phyloP scores from a whole-genome alignment of 2,329 filamentous ascomycete species.

The Helicocarpus griseus region DNA sequence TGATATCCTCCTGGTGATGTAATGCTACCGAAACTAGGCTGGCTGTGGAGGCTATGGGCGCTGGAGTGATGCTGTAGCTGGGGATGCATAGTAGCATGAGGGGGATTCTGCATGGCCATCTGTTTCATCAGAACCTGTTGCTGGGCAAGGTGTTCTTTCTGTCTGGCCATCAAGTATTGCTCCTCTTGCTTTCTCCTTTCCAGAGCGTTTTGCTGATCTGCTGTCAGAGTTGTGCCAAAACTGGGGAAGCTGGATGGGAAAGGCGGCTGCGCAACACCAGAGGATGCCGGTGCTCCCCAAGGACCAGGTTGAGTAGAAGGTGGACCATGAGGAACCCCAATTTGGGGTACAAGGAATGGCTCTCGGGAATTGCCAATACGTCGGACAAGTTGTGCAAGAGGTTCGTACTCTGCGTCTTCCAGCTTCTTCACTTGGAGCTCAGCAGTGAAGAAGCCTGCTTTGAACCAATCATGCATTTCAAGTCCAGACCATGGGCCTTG shows the following conservation, averaged over 20 bases:
- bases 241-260: conserved; percentile 90
- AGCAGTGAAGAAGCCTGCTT: conserved; percentile 92
- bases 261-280: conserved; percentile 66
- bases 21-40: conserved; percentile 93
- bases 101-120: conserved; percentile 53
- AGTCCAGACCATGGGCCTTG: conserved; percentile 93
- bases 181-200: conserved; percentile 97
- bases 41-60: conserved; percentile 89
- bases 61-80: conserved; percentile 85
- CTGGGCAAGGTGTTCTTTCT: conserved; percentile 84
- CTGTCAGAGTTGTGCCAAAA: conserved; percentile 91
- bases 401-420: conserved; percentile 90
- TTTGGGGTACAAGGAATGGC: conserved; percentile 94
- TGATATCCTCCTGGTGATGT: conserved; percentile 70
- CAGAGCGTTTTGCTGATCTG: conserved; percentile 94
- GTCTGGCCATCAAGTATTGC: conserved; percentile 90
- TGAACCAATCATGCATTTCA: conserved; percentile 99
- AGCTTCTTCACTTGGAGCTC: conserved; percentile 91
- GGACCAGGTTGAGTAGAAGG: conserved; percentile 44
- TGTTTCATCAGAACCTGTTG: conserved; percentile 71
- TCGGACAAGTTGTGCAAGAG: conserved; percentile 84
- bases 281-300: conserved; percentile 27
- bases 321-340: conserved; percentile 83
- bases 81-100: conserved; percentile 44
- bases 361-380: conserved; percentile 96